Conservation (phyloP, 192 early-diverging fungal species). For the Backusella westeae region DNA sequence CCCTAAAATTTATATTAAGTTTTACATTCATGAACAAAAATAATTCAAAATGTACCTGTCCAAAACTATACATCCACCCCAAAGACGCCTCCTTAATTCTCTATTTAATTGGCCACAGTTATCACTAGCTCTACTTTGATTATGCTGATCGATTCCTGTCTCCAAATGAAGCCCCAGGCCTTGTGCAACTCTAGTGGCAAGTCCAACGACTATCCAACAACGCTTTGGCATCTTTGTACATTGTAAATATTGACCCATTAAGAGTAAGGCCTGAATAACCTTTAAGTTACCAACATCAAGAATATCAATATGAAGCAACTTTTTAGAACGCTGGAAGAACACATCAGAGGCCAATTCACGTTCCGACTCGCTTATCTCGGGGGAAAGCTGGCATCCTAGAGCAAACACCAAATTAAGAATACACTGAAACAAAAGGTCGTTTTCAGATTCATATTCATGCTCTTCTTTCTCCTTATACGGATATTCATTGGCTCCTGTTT, state of each 20-base stretch:
- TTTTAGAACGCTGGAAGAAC: conserved; percentile 17
- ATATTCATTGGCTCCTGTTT: background rate
- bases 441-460: conserved; percentile 8
- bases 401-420: conserved; percentile 20
- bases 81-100: conserved; percentile 9
- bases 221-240: conserved; percentile 10
- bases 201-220: conserved; percentile 15
- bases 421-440: conserved; percentile 15
- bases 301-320: conserved; percentile 15
- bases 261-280: conserved; percentile 14
- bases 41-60: background rate
- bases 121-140: background rate
- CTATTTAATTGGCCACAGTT: background rate
- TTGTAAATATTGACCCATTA: conserved; percentile 24
- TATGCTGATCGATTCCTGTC: background rate
- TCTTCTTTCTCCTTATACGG: background rate
- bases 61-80: conserved; percentile 13
- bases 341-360: conserved; percentile 11
- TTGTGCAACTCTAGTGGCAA: conserved; percentile 17
- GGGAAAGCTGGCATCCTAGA: conserved; percentile 14
- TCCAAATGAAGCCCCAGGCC: conserved; percentile 16
- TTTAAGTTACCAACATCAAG: conserved; percentile 15
- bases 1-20: background rate
- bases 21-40: background rate
- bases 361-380: conserved; percentile 5